A percentile compares a stretch with the other conserved stretches of the same genome.
These are phyloP conservation scores for Smittium mucronatum DNA, from an alignment of 371 early-diverging fungal genomes.

Conservation along the genomic window DNA sequence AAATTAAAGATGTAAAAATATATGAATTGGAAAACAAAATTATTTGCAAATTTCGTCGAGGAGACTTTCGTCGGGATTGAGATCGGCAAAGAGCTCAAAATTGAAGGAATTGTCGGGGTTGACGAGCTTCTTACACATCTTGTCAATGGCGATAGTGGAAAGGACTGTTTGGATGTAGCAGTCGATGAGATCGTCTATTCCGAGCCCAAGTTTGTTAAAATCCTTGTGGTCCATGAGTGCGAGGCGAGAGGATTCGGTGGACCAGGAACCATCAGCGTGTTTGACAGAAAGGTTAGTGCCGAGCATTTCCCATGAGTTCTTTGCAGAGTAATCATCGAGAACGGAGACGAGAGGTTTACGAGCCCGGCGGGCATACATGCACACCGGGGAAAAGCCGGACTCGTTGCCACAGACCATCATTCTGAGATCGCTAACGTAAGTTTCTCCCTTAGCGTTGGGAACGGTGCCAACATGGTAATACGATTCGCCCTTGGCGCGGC, in stretches of 20 bases:
- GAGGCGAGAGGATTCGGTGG: slow-evolving; percentile 71
- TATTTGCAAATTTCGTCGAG: slow-evolving; percentile 46
- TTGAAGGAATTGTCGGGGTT: slow-evolving; percentile 50
- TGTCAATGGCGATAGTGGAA: slow-evolving; percentile 80
- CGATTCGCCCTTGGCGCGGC: slow-evolving; percentile 62
- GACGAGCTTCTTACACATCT: slow-evolving; percentile 66
- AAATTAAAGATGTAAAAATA: too few species aligned
- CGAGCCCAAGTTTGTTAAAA: slow-evolving; percentile 79
- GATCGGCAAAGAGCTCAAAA: slow-evolving; percentile 61
- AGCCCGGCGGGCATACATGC: slow-evolving; percentile 75
- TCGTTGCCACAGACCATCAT: slow-evolving; percentile 80
- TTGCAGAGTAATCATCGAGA: slow-evolving; percentile 45
- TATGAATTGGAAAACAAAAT: too few species aligned
- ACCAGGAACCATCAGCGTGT: slow-evolving; percentile 60
- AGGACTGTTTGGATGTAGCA: slow-evolving; percentile 86
- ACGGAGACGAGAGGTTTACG: slow-evolving; percentile 57
- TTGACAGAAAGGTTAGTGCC: slow-evolving; percentile 84
- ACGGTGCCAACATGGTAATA: slow-evolving; percentile 87
- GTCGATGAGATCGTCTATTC: slow-evolving; percentile 84
- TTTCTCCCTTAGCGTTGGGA: slow-evolving; percentile 78
- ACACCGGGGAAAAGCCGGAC: slow-evolving; percentile 73
- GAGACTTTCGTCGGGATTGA: slow-evolving; percentile 75
- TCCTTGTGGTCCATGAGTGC: slow-evolving; percentile 88
- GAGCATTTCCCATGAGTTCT: slow-evolving; percentile 82
- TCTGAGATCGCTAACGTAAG: slow-evolving; percentile 72